A percentile compares a stretch with the other conserved stretches of the same genome.
Evolutionary conservation across 2,329 filamentous ascomycete genomes (phyloP).

Genomic region (Alternaria sp.): DNA sequence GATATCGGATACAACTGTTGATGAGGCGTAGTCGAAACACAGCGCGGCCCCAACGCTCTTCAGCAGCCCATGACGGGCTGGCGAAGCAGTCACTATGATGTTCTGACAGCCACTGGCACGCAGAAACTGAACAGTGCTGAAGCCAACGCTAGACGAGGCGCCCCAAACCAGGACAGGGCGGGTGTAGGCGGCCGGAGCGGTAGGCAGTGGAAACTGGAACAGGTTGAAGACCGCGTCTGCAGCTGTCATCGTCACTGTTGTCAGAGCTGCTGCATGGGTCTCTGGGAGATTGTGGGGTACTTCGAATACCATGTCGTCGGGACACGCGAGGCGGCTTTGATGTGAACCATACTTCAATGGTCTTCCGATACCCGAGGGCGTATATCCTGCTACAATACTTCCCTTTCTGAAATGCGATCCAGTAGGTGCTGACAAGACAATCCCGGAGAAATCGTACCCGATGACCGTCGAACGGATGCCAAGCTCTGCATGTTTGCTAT

Average conservation of each 20-base stretch:
- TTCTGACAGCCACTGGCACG: conserved; percentile 11
- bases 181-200: conserved; percentile 50
- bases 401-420: conserved; percentile 8
- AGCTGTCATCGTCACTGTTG: conserved; percentile 63
- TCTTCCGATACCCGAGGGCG: conserved; percentile 54
- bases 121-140: conserved; percentile 13
- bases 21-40: conserved; percentile 17
- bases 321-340: conserved; percentile 61
- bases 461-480: conserved; percentile 12
- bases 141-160: conserved; percentile 19
- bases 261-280: conserved; percentile 58
- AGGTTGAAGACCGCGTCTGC: conserved; percentile 61
- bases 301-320: conserved; percentile 53
- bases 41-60: conserved; percentile 17
- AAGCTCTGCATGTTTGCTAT: conserved; percentile 12
- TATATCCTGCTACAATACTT: conserved; percentile 58
- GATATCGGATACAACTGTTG: conserved; percentile 9
- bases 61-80: conserved; percentile 12
- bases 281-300: conserved; percentile 50
- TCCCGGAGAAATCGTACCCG: conserved; percentile 18
- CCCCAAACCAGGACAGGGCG: conserved; percentile 29
- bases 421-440: neutral
- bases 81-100: conserved; percentile 23
- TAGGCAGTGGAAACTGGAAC: conserved; percentile 60
- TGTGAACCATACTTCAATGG: conserved; percentile 50